A percentile compares a stretch with the other conserved stretches of the same genome.
Evolutionary conservation across 176 grass and related monocot species (phyloP).

Genomic region (Hsuehochloa calcarea): DNA sequence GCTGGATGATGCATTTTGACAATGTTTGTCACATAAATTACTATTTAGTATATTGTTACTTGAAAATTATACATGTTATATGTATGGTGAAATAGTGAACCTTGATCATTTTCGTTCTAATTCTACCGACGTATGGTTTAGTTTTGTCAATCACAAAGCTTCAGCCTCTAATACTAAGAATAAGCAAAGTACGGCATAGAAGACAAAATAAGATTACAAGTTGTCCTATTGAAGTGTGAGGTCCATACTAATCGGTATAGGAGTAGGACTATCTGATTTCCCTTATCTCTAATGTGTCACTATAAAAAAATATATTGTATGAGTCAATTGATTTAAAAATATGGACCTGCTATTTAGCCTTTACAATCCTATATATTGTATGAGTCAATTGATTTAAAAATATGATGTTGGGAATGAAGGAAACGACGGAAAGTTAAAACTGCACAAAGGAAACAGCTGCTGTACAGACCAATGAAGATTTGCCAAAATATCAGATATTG

Average conservation of each 20-base stretch:
- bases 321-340: neutral
- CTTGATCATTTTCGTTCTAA: no score
- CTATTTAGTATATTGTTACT: no score
- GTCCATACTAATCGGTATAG: neutral
- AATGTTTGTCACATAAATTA: no score
- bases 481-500: no score
- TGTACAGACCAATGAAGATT: no score
- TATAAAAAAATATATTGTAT: neutral
- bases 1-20: no score
- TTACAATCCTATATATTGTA: neutral
- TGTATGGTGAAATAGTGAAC: no score
- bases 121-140: no score
- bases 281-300: neutral
- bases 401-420: neutral
- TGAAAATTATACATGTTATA: no score
- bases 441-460: neutral
- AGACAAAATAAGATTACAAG: neutral
- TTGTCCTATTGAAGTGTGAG: neutral
- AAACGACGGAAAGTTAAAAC: neutral
- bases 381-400: neutral
- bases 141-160: neutral
- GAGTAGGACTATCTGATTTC: neutral
- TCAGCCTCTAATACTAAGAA: neutral
- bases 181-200: neutral
- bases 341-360: neutral